Evolutionary conservation across 257 asterid genomes (phyloP), one percentile per base, ranked within the genome.

Genomic region (Solanum virginianum): DNA sequence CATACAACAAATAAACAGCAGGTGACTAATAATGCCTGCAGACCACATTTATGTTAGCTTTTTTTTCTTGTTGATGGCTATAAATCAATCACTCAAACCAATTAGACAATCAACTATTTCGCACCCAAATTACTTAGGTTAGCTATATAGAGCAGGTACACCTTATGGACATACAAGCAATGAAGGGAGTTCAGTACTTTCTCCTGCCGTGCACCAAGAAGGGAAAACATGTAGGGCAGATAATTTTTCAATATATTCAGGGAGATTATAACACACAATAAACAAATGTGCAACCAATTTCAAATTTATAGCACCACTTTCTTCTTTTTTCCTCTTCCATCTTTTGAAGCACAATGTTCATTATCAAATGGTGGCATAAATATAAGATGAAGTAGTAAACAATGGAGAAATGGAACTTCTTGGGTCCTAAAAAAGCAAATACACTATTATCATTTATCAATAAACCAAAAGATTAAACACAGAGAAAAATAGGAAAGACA

Each of bases 1-100:
- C 91, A 88, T 90, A 86, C 94, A 92, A 88, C 84, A 88, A 85
- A 85, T 84, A 88, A 84, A 86, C 90, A 85, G 66, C 85, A 87
- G 83, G 79, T 89, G 89, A 84, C 89, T 88, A 83, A 81, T 77
- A 80, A 83, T 83, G 86, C 89, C 96, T 92, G 94, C 92, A 89
- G 85, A 91, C 92, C 89, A 87, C 86, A 95, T 70, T 83, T 90
- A 86, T 72, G 88, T 83, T 65, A 69, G 65, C 49, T 79, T 17
- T 75, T 75, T 49, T 24, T 4, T 13, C 81, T 72, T 75, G 81
- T 75, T 75, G 22, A 75, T 22, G 6, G 60, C 49, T 49, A 49
- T 24, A 75, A 16, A 47, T 45, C 59, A 74, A 49, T 74, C 81
- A 10, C 10, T 70, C 80, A 41, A 41, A 39, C 80, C 29, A 70